Evolutionary conservation across 306 rosid genomes (phyloP).

Genomic region (Begonia peltatifolia): DNA sequence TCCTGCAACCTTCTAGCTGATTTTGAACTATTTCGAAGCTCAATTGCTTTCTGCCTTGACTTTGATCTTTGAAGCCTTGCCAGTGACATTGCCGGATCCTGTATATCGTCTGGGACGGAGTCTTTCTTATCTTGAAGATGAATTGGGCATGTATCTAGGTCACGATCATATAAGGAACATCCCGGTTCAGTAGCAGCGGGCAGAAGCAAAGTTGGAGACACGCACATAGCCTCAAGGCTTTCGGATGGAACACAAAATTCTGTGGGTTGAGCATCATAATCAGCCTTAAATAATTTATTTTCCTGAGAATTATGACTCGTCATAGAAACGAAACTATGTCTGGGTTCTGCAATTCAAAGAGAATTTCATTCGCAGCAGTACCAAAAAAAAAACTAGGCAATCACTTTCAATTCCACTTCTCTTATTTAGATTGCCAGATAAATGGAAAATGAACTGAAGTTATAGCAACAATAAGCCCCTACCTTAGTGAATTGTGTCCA

Average conservation of each 20-base stretch:
- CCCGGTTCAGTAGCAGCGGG: conserved; percentile 22
- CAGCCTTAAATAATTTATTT: background rate
- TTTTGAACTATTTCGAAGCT: conserved; percentile 53
- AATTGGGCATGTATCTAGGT: conserved; percentile 11
- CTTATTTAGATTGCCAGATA: no score
- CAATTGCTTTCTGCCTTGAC: conserved; percentile 75
- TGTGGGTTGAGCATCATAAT: background rate
- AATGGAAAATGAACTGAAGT: no score
- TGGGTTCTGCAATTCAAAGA: no score
- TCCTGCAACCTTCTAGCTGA: conserved; percentile 17
- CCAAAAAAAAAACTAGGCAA: no score
- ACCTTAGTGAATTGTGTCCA: no score
- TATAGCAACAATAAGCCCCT: no score
- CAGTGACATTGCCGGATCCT: conserved; percentile 47
- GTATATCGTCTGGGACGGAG: conserved; percentile 17
- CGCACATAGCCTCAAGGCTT: conserved; percentile 6
- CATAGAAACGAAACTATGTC: conserved; percentile 16
- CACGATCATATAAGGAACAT: conserved; percentile 24
- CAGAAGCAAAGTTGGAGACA: conserved; percentile 22
- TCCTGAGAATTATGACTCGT: conserved; percentile 14
- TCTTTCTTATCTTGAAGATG: conserved; percentile 19
- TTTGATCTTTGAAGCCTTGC: conserved; percentile 75
- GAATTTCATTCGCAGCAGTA: no score
- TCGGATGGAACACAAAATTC: conserved; percentile 14
- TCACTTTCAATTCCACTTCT: conserved; percentile 7